Evolutionary conservation across 2,329 filamentous ascomycete species (phyloP).

Genomic region (Pestalotiopsis sp.): DNA sequence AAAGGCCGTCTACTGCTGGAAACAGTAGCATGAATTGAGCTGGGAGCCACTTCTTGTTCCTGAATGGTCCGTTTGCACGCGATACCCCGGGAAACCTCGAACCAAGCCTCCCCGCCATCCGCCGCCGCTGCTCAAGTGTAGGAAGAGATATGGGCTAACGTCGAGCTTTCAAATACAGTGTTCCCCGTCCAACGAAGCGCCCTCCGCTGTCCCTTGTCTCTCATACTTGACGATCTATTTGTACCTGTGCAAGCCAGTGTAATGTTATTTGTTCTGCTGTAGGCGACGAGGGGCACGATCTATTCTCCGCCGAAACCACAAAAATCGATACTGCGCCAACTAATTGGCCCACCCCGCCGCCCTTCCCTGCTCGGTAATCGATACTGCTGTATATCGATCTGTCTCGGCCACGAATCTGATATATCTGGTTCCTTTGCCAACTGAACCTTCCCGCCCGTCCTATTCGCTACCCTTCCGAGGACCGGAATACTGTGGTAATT

Average conservation of each 20-base stretch:
- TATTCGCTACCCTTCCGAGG: slow-evolving; percentile 12
- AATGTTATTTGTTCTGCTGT: slow-evolving; percentile 22
- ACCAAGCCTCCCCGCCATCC: not conserved
- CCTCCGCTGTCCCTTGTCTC: not conserved
- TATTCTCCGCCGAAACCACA: not conserved
- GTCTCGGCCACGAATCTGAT: not conserved
- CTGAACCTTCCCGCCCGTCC: not conserved
- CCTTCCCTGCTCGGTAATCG: not conserved
- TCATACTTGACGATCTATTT: slow-evolving; percentile 5
- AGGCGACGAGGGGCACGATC: not conserved
- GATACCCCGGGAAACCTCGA: not conserved
- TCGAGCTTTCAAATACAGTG: slow-evolving; percentile 2
- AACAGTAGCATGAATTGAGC: not conserved
- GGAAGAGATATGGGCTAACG: not conserved
- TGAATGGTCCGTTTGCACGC: slow-evolving; percentile 10
- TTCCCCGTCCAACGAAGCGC: not conserved
- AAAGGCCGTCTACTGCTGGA: not conserved
- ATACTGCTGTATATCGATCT: slow-evolving; percentile 6
- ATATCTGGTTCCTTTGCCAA: slow-evolving; percentile 6
- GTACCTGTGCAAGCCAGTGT: slow-evolving; percentile 18
- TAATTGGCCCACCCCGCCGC: not conserved
- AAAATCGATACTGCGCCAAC: not conserved
- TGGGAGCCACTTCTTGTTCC: not conserved
- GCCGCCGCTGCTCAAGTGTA: not conserved
- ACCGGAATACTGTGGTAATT: slow-evolving; percentile 5